Base-by-base conservation (phyloP, 495 filamentous ascomycete genomes). In the Neurospora sp. region DNA sequence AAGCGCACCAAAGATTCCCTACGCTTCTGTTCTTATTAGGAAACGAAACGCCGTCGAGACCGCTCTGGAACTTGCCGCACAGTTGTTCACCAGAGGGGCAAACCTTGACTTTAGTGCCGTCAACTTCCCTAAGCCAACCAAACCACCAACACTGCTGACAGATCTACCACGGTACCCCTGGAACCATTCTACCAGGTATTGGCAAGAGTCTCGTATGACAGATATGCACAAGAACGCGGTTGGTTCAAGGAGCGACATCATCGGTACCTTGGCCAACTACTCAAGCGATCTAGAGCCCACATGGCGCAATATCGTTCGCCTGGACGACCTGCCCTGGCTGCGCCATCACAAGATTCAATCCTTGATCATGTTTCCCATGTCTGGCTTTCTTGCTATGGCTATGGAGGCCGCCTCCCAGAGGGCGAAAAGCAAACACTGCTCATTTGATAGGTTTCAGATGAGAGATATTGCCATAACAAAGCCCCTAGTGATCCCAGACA, bases 331-430 rank as follows among this genome's bases (percentile, higher is more conserved):
- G 0, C 86, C 87, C 0, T 91, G 88, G 88, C 70, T 90, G 2
- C 71, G 78, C 15, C 86, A 89, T 48, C 88, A 90, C 78, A 81
- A 76, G 71, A 78, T 88, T 48, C 84, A 86, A 66, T 82, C 79
- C 2, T 70, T 84, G 69, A 83, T 79, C 1, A 81, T 93, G 1
- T 90, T 90, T 73, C 91, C 91, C n/a, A 87, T 86, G 71, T 85
- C 89, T 8, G 88, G 85, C 0, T 91, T 88, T 72, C 75, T 89
- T 37, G 80, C 84, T 4, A 88, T 88, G 81, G 88, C 86, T 1
- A 69, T 90, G 0, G 90, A 93, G 73, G 84, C 88, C 0, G 77
- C 82, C 39, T 73, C 78, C 39, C 83, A 86, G 70, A 71, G 84
- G 48, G 82, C 84, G 0, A 71, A 77, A 3, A 31, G 75, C 2